Evolutionary conservation across 75 land plant species (phyloP).

Genomic region (Cryptomeria japonica): DNA sequence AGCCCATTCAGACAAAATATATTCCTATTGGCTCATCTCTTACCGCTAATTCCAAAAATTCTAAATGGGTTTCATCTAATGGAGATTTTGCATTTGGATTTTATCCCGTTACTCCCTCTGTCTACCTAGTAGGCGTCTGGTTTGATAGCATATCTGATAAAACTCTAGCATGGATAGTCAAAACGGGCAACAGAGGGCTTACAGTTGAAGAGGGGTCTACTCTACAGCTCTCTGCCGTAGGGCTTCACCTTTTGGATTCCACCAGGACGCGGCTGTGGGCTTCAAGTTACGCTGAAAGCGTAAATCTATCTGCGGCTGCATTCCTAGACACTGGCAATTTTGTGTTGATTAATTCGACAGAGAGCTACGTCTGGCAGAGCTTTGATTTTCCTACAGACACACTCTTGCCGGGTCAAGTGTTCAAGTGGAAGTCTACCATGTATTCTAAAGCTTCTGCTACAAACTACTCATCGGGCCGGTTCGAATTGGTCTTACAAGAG

Average conservation of each 20-base stretch:
- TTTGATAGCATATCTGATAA: conserved; percentile 24
- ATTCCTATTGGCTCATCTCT: conserved; percentile 26
- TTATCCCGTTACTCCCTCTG: conserved; percentile 1
- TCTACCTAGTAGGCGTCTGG: conserved; percentile 35
- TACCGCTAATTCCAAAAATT: background rate
- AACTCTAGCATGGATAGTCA: conserved; percentile 45
- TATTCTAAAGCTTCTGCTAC: background rate
- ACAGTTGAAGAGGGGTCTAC: conserved; percentile 22
- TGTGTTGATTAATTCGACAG: background rate
- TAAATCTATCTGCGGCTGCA: background rate
- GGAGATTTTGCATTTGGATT: conserved; percentile 50
- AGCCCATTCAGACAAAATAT: background rate
- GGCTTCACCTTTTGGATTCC: conserved; percentile 13
- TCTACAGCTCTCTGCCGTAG: conserved; percentile 5
- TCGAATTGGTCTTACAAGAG: background rate
- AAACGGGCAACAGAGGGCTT: background rate
- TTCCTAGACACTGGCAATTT: background rate
- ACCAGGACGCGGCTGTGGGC: conserved; percentile 16
- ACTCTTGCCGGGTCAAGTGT: conserved; percentile 17
- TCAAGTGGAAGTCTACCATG: background rate
- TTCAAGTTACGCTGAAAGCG: background rate
- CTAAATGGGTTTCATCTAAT: conserved; percentile 29
- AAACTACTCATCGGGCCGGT: background rate
- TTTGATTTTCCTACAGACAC: conserved; percentile 31
- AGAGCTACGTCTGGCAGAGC: conserved; percentile 10